phyloP scores from a whole-genome alignment of 2,329 filamentous ascomycete species.

The Sporothrix humicola region DNA sequence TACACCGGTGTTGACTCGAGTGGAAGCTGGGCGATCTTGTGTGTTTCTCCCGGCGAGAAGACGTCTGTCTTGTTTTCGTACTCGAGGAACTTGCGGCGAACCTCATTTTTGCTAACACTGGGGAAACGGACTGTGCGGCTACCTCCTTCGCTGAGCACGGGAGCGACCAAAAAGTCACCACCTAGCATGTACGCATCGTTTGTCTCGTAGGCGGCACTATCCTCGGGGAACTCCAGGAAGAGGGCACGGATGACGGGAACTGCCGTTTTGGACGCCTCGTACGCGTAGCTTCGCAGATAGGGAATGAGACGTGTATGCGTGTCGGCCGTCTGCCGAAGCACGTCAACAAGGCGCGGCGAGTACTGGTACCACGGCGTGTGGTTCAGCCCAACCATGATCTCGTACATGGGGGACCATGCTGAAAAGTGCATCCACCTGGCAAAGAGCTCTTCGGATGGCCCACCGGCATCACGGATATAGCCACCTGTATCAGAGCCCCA shows the following conservation, averaged over 20 bases:
- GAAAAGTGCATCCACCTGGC: constrained; percentile 42
- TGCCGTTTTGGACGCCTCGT: constrained; percentile 42
- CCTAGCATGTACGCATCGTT: constrained; percentile 46
- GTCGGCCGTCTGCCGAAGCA: constrained; percentile 44
- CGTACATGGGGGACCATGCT: constrained; percentile 46
- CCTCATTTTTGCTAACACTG: constrained; percentile 9
- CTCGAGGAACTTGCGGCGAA: constrained; percentile 42
- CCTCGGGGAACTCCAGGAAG: constrained; percentile 44
- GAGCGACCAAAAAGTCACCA: constrained; percentile 45
- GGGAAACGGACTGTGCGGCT: constrained; percentile 45
- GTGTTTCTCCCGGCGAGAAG: constrained; percentile 37
- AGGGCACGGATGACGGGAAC: constrained; percentile 46
- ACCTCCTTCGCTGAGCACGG: constrained; percentile 42
- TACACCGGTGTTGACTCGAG: constrained; percentile 44
- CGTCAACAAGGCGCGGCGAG: constrained; percentile 40
- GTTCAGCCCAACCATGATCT: constrained; percentile 46
- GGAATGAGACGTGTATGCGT: constrained; percentile 45
- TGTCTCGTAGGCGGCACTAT: constrained; percentile 40
- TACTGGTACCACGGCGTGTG: constrained; percentile 48
- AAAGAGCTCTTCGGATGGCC: constrained; percentile 45
- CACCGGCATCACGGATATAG: constrained; percentile 41
- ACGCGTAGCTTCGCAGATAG: constrained; percentile 45
- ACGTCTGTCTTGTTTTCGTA: constrained; percentile 44
- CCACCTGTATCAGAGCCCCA: constrained; percentile 48
- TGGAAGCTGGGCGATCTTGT: constrained; percentile 34